phyloP scores from a whole-genome alignment of 371 early-diverging fungal genomes.

The Zychaea mexicana region DNA sequence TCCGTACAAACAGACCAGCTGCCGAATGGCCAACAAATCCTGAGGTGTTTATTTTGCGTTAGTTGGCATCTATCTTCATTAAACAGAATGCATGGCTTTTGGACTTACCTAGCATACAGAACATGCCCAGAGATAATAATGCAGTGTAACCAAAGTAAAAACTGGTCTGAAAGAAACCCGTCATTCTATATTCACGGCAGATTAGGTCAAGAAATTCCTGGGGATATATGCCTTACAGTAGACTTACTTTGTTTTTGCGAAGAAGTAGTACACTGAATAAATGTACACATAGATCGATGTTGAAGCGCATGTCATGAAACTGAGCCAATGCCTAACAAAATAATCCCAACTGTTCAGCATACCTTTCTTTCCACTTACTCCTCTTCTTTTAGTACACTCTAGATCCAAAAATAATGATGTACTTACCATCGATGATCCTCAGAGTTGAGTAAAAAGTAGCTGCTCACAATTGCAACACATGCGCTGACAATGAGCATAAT shows the following conservation, averaged over 20 bases:
- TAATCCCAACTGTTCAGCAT: too few relatives aligned
- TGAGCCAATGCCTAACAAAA: slow-evolving; percentile 75
- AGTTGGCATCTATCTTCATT: too few relatives aligned
- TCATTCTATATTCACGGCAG: slow-evolving; percentile 81
- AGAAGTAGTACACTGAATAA: slow-evolving; percentile 81
- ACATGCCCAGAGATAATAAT: slow-evolving; percentile 66
- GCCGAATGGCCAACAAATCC: slow-evolving; percentile 67
- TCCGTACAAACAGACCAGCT: slow-evolving; percentile 67
- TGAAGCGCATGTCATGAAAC: slow-evolving; percentile 79
- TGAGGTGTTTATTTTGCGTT: too few relatives aligned
- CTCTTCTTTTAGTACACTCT: not conserved
- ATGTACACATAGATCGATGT: slow-evolving; percentile 79
- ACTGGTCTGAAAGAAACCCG: slow-evolving; percentile 77
- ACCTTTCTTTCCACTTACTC: too few relatives aligned
- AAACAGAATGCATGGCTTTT: too few relatives aligned
- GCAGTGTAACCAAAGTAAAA: slow-evolving; percentile 86
- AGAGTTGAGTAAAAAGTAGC: slow-evolving; percentile 79
- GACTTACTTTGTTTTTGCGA: slow-evolving; percentile 71
- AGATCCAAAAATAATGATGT: not conserved
- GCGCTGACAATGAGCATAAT: slow-evolving; percentile 76
- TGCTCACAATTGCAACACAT: slow-evolving; percentile 78
- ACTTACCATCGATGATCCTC: slow-evolving; percentile 84
- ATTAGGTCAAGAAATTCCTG: too few relatives aligned
- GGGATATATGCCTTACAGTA: not conserved
- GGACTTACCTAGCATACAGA: slow-evolving; percentile 70